phyloP scores from a whole-genome alignment of 2,329 filamentous ascomycete genomes.

The Cladophialophora immunda region DNA sequence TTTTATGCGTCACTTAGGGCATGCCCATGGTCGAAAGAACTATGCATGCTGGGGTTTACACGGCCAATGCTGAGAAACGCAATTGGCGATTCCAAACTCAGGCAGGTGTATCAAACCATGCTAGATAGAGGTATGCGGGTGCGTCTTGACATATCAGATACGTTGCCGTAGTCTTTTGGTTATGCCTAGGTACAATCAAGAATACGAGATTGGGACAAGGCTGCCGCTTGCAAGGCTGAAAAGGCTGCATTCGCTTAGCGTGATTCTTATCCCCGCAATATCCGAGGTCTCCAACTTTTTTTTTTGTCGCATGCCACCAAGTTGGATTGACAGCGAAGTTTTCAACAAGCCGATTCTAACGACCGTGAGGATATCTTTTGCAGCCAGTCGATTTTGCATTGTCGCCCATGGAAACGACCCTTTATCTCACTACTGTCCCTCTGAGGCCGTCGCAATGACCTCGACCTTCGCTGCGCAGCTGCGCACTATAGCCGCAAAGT shows the following conservation, averaged over 20 bases:
- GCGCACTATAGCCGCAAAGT: slow-evolving; percentile 88
- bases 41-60: slow-evolving; percentile 66
- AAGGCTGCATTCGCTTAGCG: background rate
- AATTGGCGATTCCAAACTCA: slow-evolving; percentile 28
- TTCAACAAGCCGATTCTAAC: background rate
- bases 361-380: background rate
- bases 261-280: slow-evolving; percentile 22
- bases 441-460: slow-evolving; percentile 64
- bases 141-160: slow-evolving; percentile 31
- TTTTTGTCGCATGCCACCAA: slow-evolving; percentile 12
- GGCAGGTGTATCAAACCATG: slow-evolving; percentile 36
- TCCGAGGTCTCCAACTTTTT: slow-evolving; percentile 24
- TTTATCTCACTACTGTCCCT: background rate
- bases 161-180: slow-evolving; percentile 7
- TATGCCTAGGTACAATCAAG: background rate
- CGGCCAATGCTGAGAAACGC: slow-evolving; percentile 46
- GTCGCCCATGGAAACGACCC: slow-evolving; percentile 7
- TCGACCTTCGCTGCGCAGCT: slow-evolving; percentile 92
- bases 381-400: background rate
- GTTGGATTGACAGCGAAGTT: slow-evolving; percentile 6
- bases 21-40: slow-evolving; percentile 71
- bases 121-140: slow-evolving; percentile 36
- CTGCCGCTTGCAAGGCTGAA: slow-evolving; percentile 14
- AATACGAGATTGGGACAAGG: background rate
- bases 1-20: slow-evolving; percentile 65